Evolutionary conservation across 2,329 filamentous ascomycete genomes (phyloP).

Genomic region (Diplodia scrobiculata): DNA sequence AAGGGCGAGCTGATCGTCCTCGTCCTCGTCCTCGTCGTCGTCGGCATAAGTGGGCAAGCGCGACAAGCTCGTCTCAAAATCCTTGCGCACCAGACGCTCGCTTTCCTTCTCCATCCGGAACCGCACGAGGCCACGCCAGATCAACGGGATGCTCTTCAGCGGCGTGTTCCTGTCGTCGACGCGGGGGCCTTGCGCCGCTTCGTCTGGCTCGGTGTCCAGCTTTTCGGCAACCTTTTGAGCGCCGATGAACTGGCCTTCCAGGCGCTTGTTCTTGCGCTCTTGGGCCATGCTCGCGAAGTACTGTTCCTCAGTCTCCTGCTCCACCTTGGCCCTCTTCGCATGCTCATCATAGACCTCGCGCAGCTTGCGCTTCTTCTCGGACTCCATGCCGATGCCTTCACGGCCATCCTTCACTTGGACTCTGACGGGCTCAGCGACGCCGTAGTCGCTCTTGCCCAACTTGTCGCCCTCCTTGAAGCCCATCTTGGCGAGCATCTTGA

Average conservation of each 20-base stretch:
- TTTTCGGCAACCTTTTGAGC: conserved; percentile 83
- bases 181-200: conserved; percentile 30
- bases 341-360: conserved; percentile 43
- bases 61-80: conserved; percentile 66
- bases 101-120: conserved; percentile 69
- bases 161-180: conserved; percentile 49
- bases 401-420: conserved; percentile 76
- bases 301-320: conserved; percentile 52
- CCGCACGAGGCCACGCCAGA: conserved; percentile 76
- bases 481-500: conserved; percentile 96
- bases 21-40: conserved; percentile 65
- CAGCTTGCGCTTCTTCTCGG: conserved; percentile 73
- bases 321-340: conserved; percentile 40
- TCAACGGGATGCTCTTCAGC: conserved; percentile 69
- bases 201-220: conserved; percentile 62
- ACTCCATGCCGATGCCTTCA: conserved; percentile 80
- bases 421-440: conserved; percentile 70
- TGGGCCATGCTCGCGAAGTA: conserved; percentile 42
- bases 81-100: conserved; percentile 65
- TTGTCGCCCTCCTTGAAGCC: conserved; percentile 78
- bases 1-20: conserved; percentile 70
- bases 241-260: conserved; percentile 70
- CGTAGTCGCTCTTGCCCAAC: conserved; percentile 64
- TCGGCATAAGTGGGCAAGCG: conserved; percentile 68
- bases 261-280: conserved; percentile 42